phyloP scores from a whole-genome alignment of 129 eudicot species.

The Flaveria linearis region DNA sequence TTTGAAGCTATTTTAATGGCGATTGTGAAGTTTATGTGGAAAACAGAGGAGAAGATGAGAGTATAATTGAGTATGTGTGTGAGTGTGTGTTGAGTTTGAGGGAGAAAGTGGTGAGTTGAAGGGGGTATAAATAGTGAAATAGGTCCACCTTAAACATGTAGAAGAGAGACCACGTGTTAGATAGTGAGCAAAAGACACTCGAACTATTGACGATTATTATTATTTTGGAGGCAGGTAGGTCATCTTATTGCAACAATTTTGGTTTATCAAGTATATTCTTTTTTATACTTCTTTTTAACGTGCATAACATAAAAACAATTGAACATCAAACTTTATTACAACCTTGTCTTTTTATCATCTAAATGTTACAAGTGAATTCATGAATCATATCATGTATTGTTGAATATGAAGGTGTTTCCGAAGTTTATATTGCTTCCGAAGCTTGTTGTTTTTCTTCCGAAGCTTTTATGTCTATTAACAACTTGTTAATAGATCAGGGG shows the following conservation, averaged over 20 bases:
- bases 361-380: background rate
- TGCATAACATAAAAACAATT: constrained; percentile 8
- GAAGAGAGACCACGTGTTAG: constrained; percentile 60
- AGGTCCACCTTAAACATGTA: constrained; percentile 53
- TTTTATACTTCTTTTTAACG: constrained; percentile 27
- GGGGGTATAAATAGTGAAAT: constrained; percentile 29
- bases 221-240: constrained; percentile 42
- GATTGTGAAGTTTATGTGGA: background rate
- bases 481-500: no score
- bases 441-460: no score
- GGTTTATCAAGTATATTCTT: constrained; percentile 36
- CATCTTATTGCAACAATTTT: constrained; percentile 28
- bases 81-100: constrained; percentile 28
- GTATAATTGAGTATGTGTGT: background rate
- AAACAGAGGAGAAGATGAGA: background rate
- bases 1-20: constrained; percentile 34
- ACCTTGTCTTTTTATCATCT: background rate
- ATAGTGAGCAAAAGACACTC: constrained; percentile 21
- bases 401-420: no score
- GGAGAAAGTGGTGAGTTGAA: constrained; percentile 31
- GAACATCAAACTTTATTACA: background rate
- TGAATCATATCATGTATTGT: no score
- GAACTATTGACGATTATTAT: constrained; percentile 19
- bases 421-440: no score
- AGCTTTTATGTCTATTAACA: no score